Conservation (phyloP, 805 yeast species). For the Myxozyma vanderwaltii region DNA sequence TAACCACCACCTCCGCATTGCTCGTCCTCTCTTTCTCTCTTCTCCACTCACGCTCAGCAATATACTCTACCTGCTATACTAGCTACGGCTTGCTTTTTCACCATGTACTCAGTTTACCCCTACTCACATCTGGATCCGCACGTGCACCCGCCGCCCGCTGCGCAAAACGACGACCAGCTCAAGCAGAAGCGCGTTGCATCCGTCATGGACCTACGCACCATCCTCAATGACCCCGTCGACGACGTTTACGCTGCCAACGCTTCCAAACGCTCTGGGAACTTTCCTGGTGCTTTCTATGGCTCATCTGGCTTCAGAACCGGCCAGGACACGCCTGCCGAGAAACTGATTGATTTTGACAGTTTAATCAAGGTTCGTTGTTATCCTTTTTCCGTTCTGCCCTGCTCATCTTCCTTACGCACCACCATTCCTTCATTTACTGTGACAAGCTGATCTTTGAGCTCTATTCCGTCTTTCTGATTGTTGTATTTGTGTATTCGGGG, state of each 20-base stretch:
- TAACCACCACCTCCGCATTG: too few species aligned
- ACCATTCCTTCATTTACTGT: not conserved
- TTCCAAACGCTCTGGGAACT: not conserved
- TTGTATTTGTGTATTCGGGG: not conserved
- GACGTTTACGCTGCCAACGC: constrained; percentile 13
- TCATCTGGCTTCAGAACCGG: constrained; percentile 6
- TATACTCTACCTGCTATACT: too few species aligned
- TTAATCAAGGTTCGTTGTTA: constrained; percentile 20
- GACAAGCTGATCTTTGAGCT: not conserved
- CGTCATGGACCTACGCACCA: constrained; percentile 25
- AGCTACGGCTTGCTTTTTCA: not conserved
- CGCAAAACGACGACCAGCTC: not conserved
- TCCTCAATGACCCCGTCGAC: constrained; percentile 24
- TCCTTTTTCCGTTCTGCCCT: too few species aligned
- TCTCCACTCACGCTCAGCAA: not conserved
- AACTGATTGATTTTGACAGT: constrained; percentile 9
- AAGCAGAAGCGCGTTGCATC: constrained; percentile 22
- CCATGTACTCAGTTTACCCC: constrained; percentile 5
- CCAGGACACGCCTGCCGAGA: constrained; percentile 3
- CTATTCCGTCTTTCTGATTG: not conserved
- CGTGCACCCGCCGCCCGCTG: not conserved
- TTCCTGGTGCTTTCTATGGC: not conserved
- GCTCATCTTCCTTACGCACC: too few species aligned
- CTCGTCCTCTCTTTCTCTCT: not conserved
- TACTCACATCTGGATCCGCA: constrained; percentile 1